Base-by-base conservation (phyloP, 2,329 filamentous ascomycete genomes). In the Talaromyces piceae region DNA sequence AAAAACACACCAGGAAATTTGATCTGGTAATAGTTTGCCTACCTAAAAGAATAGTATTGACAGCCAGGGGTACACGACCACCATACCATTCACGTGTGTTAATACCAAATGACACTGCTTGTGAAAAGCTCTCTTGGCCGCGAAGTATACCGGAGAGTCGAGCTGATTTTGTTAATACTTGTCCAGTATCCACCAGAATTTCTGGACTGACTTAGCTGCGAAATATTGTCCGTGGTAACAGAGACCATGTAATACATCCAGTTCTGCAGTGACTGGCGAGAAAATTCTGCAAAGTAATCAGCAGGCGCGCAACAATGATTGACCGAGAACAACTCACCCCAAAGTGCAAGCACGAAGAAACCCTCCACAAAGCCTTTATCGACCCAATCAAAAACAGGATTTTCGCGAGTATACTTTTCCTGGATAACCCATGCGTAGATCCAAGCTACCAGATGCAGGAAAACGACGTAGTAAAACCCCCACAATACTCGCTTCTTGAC, bases 241-340 rank as follows among this genome's bases (percentile, higher is more conserved):
- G 77, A 74, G 1, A 81, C 63, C 16, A 81, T 64, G 56, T 79
- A 80, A 55, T 80, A 80, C 1, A 80, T 65, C 75, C 75, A 80
- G 49, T 79, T 80, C 59, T 80, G 77, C 18, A 79, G 59, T 0
- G 74, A 67, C 57, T 81, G 77, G 2, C 75, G 67, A 2, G 76
- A 66, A 55, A 79, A 79, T 48, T 61, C 31, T 37, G 31, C n/a
- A 59, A 60, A 22, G 27, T 39, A 5, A 20, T 13, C 1, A 20
- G 11, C 16, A 3, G 11, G 12, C 4, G 16, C 58, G 37, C 57
- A 56, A 26, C n/a, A 25, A 47, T 58, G 50, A 41, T 59, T 69
- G n/a, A n/a, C n/a, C n/a, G 18, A 37, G 16, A 18, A 18, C 18
- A 18, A 8, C 31, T 18, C 18, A 37, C 31, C 63, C 76, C 74